Conservation (phyloP, 202 grass and related monocot species). For the Dendrocalamus latiflorus region DNA sequence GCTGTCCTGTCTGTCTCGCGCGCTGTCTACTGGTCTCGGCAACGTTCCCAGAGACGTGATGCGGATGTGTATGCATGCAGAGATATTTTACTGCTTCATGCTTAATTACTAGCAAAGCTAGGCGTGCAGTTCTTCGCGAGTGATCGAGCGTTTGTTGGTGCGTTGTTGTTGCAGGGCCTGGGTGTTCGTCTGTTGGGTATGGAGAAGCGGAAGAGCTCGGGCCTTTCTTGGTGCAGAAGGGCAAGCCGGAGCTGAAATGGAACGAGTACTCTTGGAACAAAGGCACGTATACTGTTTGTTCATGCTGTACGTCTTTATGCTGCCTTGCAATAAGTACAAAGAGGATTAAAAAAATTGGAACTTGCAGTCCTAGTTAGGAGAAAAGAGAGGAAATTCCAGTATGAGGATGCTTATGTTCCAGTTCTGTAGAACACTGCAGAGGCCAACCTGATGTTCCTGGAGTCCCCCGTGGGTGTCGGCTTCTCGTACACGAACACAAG, state of each 20-base stretch:
- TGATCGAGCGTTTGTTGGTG: too few relatives aligned
- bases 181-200: slow-evolving; percentile 69
- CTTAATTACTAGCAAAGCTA: background rate
- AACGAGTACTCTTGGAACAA: too few relatives aligned
- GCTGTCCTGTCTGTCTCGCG: too few relatives aligned
- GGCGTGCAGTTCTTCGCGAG: background rate
- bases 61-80: background rate
- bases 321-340: background rate
- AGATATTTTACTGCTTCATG: background rate
- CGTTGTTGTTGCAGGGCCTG: slow-evolving; percentile 47
- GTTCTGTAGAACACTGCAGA: slow-evolving; percentile 51
- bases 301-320: background rate
- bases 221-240: slow-evolving; percentile 74
- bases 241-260: slow-evolving; percentile 58
- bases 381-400: too few relatives aligned
- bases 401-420: background rate
- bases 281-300: slow-evolving; percentile 24
- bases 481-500: too few relatives aligned
- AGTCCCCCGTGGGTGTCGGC: slow-evolving; percentile 93
- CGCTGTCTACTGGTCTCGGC: too few relatives aligned
- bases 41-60: background rate
- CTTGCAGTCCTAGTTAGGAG: background rate
- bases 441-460: slow-evolving; percentile 87
- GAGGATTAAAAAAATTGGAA: background rate
- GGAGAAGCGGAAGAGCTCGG: slow-evolving; percentile 73